Evolutionary conservation across 768 basidiomycete genomes (phyloP), one percentile per base, ranked within the genome.

Genomic region (Termitomyces heimii): DNA sequence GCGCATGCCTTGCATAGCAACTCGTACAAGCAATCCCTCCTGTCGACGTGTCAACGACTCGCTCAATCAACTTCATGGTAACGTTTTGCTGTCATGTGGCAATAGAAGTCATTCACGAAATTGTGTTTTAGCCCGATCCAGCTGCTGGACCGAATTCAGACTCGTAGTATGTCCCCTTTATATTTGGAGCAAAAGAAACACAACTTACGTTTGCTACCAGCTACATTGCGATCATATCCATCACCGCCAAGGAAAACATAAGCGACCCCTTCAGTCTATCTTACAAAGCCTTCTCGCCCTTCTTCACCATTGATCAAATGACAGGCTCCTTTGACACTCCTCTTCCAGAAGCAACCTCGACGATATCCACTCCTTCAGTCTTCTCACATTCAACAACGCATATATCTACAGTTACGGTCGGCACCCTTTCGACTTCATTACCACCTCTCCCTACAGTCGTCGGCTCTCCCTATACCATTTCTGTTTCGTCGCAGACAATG

Each of bases 261-360:
- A 70, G 58, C 29, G 52, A 51, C 2, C 58, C 62, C 37, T 70
- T 65, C 40, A 70, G 57, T 18, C 47, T 44, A 2, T 57, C 62
- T 1, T 82, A 81, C 54, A 56, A 57, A 0, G 72, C 67, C 26
- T 86, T 71, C 65, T 87, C 87, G 0, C 76, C 80, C 0, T 74
- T 72, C 59, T 89, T 90, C 72, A 65, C 84, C 4, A 71, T 89
- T 28, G 68, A 73, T 37, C 74, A 74, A 39, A 87, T 89, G 86
- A 73, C 73, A 13, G 88, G 87, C 49, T 80, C 81, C 28, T 81
- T 84, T 63, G 65, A 71, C 26, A 67, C 73, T 1, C 80, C 83
- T 18, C 67, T 82, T 32, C 66, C 81, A 1, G 73, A 78, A 45
- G 78, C 81, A 32, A 82, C 79, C 44, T 72, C 78, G 22, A 47